phyloP scores from a whole-genome alignment of 257 asterid species.

The Salvia rosmarinus region DNA sequence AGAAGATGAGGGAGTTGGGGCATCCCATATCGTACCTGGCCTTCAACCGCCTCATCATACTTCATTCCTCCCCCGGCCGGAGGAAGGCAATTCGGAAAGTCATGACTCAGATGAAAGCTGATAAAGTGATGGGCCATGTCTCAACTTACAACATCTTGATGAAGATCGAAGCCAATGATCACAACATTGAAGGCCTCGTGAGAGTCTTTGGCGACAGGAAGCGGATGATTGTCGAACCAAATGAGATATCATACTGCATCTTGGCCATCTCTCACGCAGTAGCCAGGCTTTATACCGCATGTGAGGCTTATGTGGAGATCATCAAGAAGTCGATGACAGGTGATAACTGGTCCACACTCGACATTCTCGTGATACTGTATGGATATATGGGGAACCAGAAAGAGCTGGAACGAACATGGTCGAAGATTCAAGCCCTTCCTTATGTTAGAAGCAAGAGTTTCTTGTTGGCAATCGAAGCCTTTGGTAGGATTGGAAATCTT shows the following conservation, averaged over 20 bases:
- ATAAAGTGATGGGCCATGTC: constrained; percentile 71
- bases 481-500: constrained; percentile 69
- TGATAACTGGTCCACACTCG: constrained; percentile 79
- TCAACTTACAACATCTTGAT: constrained; percentile 76
- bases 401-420: constrained; percentile 71
- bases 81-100: constrained; percentile 65
- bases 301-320: constrained; percentile 67
- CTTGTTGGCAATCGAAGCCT: constrained; percentile 75
- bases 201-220: constrained; percentile 74
- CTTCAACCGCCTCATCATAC: constrained; percentile 84
- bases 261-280: constrained; percentile 86
- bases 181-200: constrained; percentile 65
- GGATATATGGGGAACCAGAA: constrained; percentile 65
- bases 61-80: constrained; percentile 72
- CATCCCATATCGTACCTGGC: constrained; percentile 73
- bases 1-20: constrained; percentile 85
- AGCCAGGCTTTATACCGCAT: constrained; percentile 76
- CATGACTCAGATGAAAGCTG: constrained; percentile 82
- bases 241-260: constrained; percentile 80
- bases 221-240: constrained; percentile 57
- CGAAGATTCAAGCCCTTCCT: constrained; percentile 54
- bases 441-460: constrained; percentile 65
- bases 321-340: constrained; percentile 66
- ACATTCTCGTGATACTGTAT: constrained; percentile 69
- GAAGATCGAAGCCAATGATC: constrained; percentile 80